Evolutionary conservation across 2,329 filamentous ascomycete genomes (phyloP).

Genomic region (Aspergillus fijiensis): DNA sequence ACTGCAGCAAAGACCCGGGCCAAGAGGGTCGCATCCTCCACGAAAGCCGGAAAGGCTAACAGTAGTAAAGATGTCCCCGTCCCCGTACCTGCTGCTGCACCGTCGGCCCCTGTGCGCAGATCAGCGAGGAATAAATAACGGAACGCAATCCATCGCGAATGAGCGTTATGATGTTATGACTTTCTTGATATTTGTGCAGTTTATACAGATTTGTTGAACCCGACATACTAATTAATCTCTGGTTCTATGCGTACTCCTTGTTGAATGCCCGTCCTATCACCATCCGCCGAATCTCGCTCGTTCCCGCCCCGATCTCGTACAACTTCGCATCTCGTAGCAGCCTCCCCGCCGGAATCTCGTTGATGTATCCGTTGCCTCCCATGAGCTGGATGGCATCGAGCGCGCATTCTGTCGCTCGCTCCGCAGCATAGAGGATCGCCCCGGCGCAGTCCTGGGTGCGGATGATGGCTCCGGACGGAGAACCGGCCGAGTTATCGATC

Average conservation of each 20-base stretch:
- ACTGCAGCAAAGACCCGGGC: slow-evolving; percentile 16
- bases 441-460: slow-evolving; percentile 91
- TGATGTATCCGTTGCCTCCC: slow-evolving; percentile 93
- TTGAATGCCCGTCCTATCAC: slow-evolving; percentile 93
- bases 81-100: background rate
- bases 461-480: slow-evolving; percentile 48
- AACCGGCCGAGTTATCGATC: slow-evolving; percentile 69
- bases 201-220: slow-evolving; percentile 9
- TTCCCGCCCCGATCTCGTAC: slow-evolving; percentile 96
- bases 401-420: slow-evolving; percentile 78
- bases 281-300: slow-evolving; percentile 89
- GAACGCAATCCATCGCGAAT: slow-evolving; percentile 4
- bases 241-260: slow-evolving; percentile 64
- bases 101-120: slow-evolving; percentile 27
- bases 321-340: slow-evolving; percentile 76
- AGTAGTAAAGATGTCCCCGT: background rate
- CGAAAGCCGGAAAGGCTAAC: slow-evolving; percentile 18
- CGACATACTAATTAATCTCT: background rate
- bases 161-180: slow-evolving; percentile 18
- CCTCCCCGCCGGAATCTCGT: slow-evolving; percentile 88
- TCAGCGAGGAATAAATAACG: slow-evolving; percentile 30
- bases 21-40: slow-evolving; percentile 25
- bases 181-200: slow-evolving; percentile 1
- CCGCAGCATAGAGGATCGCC: slow-evolving; percentile 88
- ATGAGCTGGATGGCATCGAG: slow-evolving; percentile 89